These are phyloP conservation scores for Solanum chiquidenum DNA, from an alignment of 257 asterid species.

Conservation along the genomic window DNA sequence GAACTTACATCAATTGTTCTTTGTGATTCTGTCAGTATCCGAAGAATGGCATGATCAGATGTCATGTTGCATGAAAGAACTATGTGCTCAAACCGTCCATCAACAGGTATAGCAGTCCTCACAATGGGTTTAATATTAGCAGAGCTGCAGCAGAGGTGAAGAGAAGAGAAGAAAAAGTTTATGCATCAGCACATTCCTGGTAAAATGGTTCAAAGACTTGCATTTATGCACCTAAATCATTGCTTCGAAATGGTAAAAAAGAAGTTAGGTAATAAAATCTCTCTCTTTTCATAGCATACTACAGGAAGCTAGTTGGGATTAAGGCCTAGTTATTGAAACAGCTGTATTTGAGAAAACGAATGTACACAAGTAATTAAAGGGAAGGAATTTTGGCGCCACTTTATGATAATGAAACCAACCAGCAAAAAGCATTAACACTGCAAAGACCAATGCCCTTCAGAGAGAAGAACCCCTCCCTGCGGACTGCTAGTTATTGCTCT, in stretches of 20 bases:
- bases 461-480: background rate
- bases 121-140: constrained; percentile 61
- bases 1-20: constrained; percentile 64
- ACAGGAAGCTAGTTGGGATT: background rate
- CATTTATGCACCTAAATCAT: background rate
- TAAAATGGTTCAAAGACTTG: background rate
- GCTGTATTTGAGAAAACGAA: background rate
- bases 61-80: constrained; percentile 85
- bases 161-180: background rate
- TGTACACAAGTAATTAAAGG: background rate
- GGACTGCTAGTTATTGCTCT: background rate
- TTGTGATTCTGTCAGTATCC: constrained; percentile 70
- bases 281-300: background rate
- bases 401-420: background rate
- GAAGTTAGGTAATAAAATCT: background rate
- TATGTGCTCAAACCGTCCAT: constrained; percentile 94
- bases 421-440: background rate
- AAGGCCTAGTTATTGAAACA: background rate
- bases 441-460: background rate
- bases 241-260: background rate
- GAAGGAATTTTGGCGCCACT: background rate
- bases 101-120: constrained; percentile 93
- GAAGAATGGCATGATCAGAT: constrained; percentile 68
- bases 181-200: background rate
- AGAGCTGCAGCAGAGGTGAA: constrained; percentile 36